Evolutionary conservation across 441 rosid species (phyloP).

Genomic region (Viola pubescens): DNA sequence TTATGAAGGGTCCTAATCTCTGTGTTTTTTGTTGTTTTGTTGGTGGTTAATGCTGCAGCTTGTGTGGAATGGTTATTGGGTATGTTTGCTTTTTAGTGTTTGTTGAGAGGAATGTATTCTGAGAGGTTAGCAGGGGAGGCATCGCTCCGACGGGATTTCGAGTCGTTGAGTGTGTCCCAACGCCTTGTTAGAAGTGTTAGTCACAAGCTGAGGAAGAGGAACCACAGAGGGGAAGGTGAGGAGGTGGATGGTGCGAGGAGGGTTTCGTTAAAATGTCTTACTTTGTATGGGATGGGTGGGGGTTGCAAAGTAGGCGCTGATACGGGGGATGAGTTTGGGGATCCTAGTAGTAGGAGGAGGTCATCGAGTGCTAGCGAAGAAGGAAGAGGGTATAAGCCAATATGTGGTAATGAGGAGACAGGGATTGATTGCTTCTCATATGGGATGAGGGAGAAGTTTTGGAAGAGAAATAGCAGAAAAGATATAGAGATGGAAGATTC

Average conservation of each 20-base stretch:
- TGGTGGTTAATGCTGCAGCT: not conserved
- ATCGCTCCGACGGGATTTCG: constrained; percentile 49
- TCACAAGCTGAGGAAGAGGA: constrained; percentile 60
- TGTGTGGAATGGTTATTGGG: not conserved
- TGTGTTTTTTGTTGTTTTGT: not conserved
- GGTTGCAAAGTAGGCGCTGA: constrained; percentile 96
- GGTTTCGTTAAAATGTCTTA: constrained; percentile 57
- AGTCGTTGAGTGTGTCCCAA: constrained; percentile 60
- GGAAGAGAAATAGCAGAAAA: constrained; percentile 61
- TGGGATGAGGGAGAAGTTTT: constrained; percentile 74
- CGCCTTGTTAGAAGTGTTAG: constrained; percentile 71
- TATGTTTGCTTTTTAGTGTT: not conserved
- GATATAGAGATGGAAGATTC: constrained; percentile 39
- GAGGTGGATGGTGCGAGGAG: constrained; percentile 48
- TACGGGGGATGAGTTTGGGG: constrained; percentile 64
- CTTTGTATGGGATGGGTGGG: constrained; percentile 60
- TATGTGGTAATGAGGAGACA: constrained; percentile 66
- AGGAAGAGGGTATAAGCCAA: constrained; percentile 45
- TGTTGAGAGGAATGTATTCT: constrained; percentile 32
- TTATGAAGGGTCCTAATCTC: not conserved
- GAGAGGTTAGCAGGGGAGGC: constrained; percentile 43
- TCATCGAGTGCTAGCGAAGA: constrained; percentile 78
- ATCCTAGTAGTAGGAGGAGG: constrained; percentile 62
- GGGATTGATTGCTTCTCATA: constrained; percentile 81
- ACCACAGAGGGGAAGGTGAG: constrained; percentile 36